These are phyloP conservation scores for Skeletonema tropicum DNA, from an alignment of 108 stramenopile genomes.

Conservation along the genomic window DNA sequence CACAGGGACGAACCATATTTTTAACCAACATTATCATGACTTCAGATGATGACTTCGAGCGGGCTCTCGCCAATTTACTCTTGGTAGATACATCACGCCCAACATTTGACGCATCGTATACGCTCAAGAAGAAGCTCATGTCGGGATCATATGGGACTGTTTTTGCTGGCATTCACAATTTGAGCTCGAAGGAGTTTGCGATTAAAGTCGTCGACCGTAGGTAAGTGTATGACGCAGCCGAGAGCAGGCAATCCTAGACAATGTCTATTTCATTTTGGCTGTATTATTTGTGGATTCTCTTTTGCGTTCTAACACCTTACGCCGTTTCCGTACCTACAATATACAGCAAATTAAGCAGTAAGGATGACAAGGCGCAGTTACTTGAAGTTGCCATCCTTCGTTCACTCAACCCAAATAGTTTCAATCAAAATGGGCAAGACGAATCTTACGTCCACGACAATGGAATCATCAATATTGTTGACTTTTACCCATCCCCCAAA, in stretches of 20 bases:
- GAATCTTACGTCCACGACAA: constrained; percentile 35
- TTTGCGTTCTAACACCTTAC: neutral
- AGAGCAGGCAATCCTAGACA: too few relatives aligned
- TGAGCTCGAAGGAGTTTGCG: constrained; percentile 52
- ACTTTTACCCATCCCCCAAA: constrained; percentile 77
- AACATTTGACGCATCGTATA: constrained; percentile 60
- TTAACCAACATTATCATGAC: neutral
- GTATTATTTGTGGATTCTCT: neutral
- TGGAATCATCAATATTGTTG: constrained; percentile 76
- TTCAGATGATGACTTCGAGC: neutral
- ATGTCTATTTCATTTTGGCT: neutral
- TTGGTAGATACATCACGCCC: neutral
- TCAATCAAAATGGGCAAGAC: constrained; percentile 8
- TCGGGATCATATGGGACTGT: constrained; percentile 77
- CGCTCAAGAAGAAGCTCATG: constrained; percentile 49
- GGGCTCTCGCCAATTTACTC: neutral
- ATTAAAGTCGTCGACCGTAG: constrained; percentile 74
- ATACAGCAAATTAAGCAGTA: constrained; percentile 38
- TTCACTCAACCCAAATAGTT: constrained; percentile 27
- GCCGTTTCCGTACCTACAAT: constrained; percentile 11
- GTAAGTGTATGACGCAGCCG: constrained; percentile 32
- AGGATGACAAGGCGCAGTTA: constrained; percentile 63
- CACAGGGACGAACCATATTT: too few relatives aligned
- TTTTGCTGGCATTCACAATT: constrained; percentile 54
- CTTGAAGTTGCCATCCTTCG: constrained; percentile 70